Conservation (phyloP, 768 basidiomycete species). For the Tricholoma furcatifolium region DNA sequence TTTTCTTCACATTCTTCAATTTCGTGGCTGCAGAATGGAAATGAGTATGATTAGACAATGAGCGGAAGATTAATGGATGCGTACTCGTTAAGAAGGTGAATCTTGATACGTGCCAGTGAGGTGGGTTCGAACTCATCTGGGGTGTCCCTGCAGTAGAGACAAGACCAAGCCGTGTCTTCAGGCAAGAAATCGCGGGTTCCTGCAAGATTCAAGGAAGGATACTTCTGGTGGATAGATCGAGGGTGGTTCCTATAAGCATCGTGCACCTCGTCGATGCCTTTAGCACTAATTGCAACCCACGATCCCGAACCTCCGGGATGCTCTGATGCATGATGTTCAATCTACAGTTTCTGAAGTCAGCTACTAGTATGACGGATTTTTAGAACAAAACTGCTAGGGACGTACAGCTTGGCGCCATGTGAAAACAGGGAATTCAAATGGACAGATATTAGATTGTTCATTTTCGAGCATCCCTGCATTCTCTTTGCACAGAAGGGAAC, state of each 20-base stretch:
- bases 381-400: too few relatives aligned
- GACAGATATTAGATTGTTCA: neutral
- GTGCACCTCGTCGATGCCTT: neutral
- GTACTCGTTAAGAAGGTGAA: constrained; percentile 19
- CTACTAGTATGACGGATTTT: too few relatives aligned
- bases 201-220: neutral
- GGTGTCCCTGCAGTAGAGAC: constrained; percentile 41
- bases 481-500: neutral
- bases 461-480: neutral
- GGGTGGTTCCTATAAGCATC: neutral
- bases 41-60: constrained; percentile 13
- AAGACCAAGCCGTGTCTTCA: constrained; percentile 26
- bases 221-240: neutral
- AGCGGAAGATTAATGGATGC: too few relatives aligned
- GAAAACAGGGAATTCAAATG: constrained; percentile 9
- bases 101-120: constrained; percentile 25
- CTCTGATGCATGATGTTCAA: neutral
- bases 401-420: constrained; percentile 18
- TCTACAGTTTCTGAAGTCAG: neutral
- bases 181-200: neutral
- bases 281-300: constrained; percentile 1
- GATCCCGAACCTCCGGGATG: neutral
- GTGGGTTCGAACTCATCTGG: constrained; percentile 28
- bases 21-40: constrained; percentile 17
- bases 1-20: constrained; percentile 19